A percentile compares a stretch with the other conserved stretches of the same genome.
Conservation (phyloP, 2,329 filamentous ascomycete species). For the Thelonectria blattea region DNA sequence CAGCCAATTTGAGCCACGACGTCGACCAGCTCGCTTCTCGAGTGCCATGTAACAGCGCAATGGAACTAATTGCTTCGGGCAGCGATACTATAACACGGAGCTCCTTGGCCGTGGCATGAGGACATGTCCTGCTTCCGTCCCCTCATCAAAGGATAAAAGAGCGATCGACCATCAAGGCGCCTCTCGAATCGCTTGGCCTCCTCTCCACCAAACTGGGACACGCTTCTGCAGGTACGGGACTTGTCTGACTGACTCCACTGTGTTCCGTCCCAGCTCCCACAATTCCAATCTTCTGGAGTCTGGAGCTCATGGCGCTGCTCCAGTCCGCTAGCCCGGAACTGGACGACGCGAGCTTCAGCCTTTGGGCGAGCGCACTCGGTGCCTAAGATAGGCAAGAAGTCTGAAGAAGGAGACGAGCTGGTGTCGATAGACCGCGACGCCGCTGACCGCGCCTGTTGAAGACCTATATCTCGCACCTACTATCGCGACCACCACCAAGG, state of each 20-base stretch:
- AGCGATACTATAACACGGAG: slow-evolving; percentile 8
- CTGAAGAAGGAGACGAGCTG: background rate
- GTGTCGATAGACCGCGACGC: background rate
- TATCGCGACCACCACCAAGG: slow-evolving; percentile 15
- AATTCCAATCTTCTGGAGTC: slow-evolving; percentile 6
- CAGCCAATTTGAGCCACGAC: slow-evolving; percentile 31
- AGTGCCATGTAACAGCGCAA: slow-evolving; percentile 1
- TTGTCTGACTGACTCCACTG: slow-evolving; percentile 14
- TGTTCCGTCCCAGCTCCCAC: slow-evolving; percentile 15
- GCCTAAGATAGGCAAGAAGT: background rate
- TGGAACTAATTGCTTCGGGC: slow-evolving; percentile 2
- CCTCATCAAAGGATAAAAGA: background rate
- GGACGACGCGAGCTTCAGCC: background rate
- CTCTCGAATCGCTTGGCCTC: background rate
- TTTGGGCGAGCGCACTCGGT: background rate
- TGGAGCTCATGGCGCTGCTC: slow-evolving; percentile 9
- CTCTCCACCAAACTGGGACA: slow-evolving; percentile 22
- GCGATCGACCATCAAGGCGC: background rate
- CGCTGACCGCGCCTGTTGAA: background rate
- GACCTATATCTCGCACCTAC: background rate
- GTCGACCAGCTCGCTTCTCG: background rate
- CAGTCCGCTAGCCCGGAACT: slow-evolving; percentile 19
- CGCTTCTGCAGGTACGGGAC: slow-evolving; percentile 23
- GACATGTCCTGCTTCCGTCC: background rate
- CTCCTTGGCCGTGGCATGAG: slow-evolving; percentile 4